Percentiles rank a stretch among this genome's conserved stretches.
Evolutionary conservation across 768 basidiomycete species (phyloP).

Genomic region (Albatrellus ellisii): DNA sequence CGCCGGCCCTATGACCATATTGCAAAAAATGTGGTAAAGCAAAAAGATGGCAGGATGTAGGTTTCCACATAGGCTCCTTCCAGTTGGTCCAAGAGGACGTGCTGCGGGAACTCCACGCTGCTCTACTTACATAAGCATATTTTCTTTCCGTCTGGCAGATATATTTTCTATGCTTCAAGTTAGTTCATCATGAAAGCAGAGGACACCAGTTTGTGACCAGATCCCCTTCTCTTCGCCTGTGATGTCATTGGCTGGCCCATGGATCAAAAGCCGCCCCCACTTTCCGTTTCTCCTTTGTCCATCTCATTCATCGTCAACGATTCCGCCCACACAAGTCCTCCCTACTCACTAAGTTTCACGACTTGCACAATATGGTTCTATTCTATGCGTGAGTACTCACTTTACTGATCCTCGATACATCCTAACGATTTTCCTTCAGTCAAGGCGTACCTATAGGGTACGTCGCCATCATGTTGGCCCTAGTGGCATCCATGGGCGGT

Average conservation of each 20-base stretch:
- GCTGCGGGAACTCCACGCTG: too few species aligned
- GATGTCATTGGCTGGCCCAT: constrained; percentile 1
- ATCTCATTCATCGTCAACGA: not conserved
- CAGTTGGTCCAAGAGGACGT: too few species aligned
- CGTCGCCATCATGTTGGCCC: constrained; percentile 50
- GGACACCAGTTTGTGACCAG: too few species aligned
- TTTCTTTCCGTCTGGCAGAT: too few species aligned
- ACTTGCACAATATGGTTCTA: constrained; percentile 15
- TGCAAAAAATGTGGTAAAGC: too few species aligned
- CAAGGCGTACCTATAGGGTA: constrained; percentile 49
- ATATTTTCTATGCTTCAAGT: too few species aligned
- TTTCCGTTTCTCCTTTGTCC: not conserved
- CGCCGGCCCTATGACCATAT: too few species aligned
- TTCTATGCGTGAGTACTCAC: constrained; percentile 17
- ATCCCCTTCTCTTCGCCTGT: not conserved
- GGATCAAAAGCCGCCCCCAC: constrained; percentile 1
- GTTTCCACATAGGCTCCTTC: too few species aligned
- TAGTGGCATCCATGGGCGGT: constrained; percentile 62
- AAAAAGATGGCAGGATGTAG: too few species aligned
- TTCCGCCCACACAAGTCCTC: not conserved
- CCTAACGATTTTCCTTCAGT: constrained; percentile 19
- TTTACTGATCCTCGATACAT: not conserved
- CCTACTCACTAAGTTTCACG: not conserved
- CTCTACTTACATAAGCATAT: too few species aligned
- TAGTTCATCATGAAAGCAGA: too few species aligned